Percentiles rank a stretch among this genome's conserved stretches.
Evolutionary conservation across 2,329 filamentous ascomycete species (phyloP).

Genomic region (Botryotinia convoluta): DNA sequence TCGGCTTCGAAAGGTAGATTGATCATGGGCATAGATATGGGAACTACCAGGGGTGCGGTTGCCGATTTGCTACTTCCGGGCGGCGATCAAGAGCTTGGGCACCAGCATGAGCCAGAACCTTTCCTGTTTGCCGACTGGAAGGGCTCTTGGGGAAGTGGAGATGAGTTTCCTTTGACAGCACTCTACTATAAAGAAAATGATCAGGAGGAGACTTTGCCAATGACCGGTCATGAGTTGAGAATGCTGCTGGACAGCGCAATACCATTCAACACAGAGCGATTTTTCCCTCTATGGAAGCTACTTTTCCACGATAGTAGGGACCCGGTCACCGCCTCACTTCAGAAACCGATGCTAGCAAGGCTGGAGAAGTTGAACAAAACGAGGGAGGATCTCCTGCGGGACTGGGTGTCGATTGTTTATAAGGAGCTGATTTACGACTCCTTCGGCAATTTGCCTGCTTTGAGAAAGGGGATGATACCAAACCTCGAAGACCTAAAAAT

Average conservation of each 20-base stretch:
- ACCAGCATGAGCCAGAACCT: neutral
- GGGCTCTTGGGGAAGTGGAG: neutral
- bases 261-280: neutral
- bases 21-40: slow-evolving; percentile 3
- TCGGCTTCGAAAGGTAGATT: slow-evolving; percentile 1
- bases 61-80: neutral
- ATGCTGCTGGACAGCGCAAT: neutral
- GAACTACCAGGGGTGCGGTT: slow-evolving; percentile 5
- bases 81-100: neutral
- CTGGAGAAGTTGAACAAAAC: neutral
- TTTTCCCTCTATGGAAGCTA: slow-evolving; percentile 9
- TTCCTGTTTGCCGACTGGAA: neutral
- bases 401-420: neutral
- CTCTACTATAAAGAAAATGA: neutral
- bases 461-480: neutral
- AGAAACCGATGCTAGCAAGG: neutral
- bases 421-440: neutral
- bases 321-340: neutral
- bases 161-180: neutral
- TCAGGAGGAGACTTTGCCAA: neutral
- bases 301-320: slow-evolving; percentile 10
- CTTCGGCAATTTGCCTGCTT: neutral
- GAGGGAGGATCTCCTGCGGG: neutral
- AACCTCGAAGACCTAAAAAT: neutral
- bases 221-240: neutral